These are phyloP conservation scores for Fraxinus platypoda DNA, from an alignment of 305 asterid genomes.

Conservation along the genomic window DNA sequence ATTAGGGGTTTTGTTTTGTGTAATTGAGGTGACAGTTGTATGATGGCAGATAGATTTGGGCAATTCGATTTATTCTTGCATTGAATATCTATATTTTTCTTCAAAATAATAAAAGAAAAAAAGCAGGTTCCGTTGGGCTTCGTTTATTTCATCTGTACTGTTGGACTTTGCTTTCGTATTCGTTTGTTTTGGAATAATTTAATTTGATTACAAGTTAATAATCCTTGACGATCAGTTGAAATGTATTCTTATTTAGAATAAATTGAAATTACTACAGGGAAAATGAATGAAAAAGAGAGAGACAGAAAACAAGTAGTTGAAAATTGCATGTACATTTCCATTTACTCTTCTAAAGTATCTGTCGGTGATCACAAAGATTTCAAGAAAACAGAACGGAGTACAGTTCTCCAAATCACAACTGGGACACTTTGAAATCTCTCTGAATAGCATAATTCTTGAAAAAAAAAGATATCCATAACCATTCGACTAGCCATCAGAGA, in stretches of 20 bases:
- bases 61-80: not conserved
- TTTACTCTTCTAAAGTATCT: slow-evolving; percentile 32
- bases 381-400: slow-evolving; percentile 25
- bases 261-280: not conserved
- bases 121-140: not conserved
- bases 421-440: slow-evolving; percentile 10
- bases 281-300: not conserved
- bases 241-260: not conserved
- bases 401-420: slow-evolving; percentile 23
- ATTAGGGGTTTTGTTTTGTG: slow-evolving; percentile 31
- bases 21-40: slow-evolving; percentile 22
- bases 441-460: slow-evolving; percentile 20
- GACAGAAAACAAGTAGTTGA: not conserved
- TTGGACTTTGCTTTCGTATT: not conserved
- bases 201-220: not conserved
- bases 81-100: not conserved
- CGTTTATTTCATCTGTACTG: not conserved
- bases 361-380: slow-evolving; percentile 26
- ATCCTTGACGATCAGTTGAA: not conserved
- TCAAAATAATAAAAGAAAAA: not conserved
- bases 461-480: not conserved
- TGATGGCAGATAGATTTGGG: slow-evolving; percentile 16
- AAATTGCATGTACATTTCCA: slow-evolving; percentile 28
- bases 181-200: not conserved
- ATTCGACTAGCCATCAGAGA: slow-evolving; percentile 5